Evolutionary conservation across 805 yeast genomes (phyloP).

Genomic region (Nakazawaea wyomingensis): DNA sequence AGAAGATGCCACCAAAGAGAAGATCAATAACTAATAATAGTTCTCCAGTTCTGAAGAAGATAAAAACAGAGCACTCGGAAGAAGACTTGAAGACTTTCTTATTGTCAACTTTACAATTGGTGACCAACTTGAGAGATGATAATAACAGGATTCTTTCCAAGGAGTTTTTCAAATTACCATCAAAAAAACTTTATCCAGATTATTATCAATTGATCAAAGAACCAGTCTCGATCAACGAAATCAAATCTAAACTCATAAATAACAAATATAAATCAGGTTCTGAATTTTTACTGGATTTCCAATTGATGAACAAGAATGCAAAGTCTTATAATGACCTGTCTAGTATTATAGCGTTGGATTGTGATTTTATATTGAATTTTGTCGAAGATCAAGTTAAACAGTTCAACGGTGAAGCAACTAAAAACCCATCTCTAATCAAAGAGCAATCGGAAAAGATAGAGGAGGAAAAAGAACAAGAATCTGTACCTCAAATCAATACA

Average conservation of each 20-base stretch:
- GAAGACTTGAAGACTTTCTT: conserved; percentile 28
- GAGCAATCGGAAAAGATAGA: background rate
- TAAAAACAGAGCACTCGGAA: conserved; percentile 12
- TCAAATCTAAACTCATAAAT: conserved; percentile 40
- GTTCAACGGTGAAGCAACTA: conserved; percentile 21
- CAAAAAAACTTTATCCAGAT: conserved; percentile 71
- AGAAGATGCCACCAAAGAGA: no score
- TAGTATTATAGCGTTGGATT: conserved; percentile 62
- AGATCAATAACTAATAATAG: conserved; percentile 14
- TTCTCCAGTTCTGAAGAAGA: conserved; percentile 17
- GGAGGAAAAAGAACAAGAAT: conserved; percentile 3
- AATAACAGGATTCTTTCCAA: conserved; percentile 32
- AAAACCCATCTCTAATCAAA: background rate
- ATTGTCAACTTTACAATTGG: conserved; percentile 26
- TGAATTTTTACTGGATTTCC: conserved; percentile 55
- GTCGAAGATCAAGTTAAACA: conserved; percentile 47
- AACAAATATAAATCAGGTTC: conserved; percentile 31
- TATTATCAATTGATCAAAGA: conserved; percentile 59
- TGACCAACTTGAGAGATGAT: conserved; percentile 30
- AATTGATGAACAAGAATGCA: conserved; percentile 68
- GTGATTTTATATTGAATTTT: conserved; percentile 48
- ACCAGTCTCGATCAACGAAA: conserved; percentile 70
- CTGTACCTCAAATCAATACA: background rate
- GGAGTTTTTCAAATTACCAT: conserved; percentile 68
- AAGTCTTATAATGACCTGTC: conserved; percentile 62